phyloP scores from a whole-genome alignment of 805 yeast genomes.

The Monosporozyma servazzii region DNA sequence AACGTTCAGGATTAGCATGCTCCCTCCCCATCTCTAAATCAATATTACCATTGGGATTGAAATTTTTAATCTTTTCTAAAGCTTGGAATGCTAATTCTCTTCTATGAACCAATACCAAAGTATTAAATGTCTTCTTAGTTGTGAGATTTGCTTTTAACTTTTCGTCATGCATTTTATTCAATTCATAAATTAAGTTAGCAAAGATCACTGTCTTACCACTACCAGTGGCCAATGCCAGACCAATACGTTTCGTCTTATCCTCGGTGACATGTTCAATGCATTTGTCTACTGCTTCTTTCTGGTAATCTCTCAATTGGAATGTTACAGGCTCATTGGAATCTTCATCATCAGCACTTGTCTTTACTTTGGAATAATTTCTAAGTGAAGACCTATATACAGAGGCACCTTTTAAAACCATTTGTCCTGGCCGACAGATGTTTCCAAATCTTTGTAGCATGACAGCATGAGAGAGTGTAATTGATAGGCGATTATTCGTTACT shows the following conservation, averaged over 20 bases:
- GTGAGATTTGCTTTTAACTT: conserved; percentile 22
- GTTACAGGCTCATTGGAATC: neutral
- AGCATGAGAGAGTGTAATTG: neutral
- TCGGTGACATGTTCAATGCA: conserved; percentile 40
- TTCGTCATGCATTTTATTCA: neutral
- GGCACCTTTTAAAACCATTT: neutral
- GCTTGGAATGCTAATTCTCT: conserved; percentile 74
- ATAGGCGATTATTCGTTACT: neutral
- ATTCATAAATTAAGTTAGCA: conserved; percentile 37
- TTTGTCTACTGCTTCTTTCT: conserved; percentile 53
- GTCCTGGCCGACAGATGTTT: neutral
- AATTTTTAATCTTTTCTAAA: conserved; percentile 35
- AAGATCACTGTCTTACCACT: conserved; percentile 89
- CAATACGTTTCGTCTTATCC: conserved; percentile 47
- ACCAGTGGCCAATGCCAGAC: conserved; percentile 85
- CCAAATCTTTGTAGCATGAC: neutral
- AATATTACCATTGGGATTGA: conserved; percentile 44
- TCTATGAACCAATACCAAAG: conserved; percentile 68
- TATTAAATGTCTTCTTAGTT: conserved; percentile 11
- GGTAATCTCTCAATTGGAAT: conserved; percentile 43
- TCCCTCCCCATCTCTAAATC: conserved; percentile 62
- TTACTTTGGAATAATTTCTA: neutral
- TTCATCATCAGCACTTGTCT: neutral
- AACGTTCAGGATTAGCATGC: conserved; percentile 25
- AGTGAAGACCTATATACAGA: neutral